These are phyloP conservation scores for Melampsora americana DNA, from an alignment of 1,284 basidiomycete genomes.

Conservation along the genomic window DNA sequence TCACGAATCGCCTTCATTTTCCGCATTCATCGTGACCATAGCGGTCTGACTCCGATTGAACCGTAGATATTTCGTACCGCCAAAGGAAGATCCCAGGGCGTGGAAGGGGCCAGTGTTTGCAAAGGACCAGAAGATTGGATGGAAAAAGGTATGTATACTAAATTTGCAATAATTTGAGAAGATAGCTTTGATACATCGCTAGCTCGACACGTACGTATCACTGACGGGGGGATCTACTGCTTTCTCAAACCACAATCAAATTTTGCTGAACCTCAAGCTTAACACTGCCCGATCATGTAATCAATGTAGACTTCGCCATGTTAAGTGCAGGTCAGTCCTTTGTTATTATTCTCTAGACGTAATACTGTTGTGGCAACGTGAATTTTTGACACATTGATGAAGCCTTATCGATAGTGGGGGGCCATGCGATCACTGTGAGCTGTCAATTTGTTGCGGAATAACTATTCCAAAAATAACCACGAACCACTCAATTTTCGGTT, in stretches of 20 bases:
- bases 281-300: slow-evolving; percentile 34
- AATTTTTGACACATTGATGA: neutral
- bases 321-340: slow-evolving; percentile 27
- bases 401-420: slow-evolving; percentile 30
- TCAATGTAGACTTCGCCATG: slow-evolving; percentile 28
- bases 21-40: too few relatives aligned
- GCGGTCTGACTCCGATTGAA: too few relatives aligned
- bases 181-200: too few relatives aligned
- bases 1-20: too few relatives aligned
- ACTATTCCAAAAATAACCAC: too few relatives aligned
- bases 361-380: neutral
- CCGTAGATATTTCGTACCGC: neutral
- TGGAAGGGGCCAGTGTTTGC: neutral
- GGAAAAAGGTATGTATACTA: slow-evolving; percentile 5
- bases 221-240: too few relatives aligned
- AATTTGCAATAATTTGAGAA: neutral
- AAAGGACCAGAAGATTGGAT: neutral
- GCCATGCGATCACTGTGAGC: slow-evolving; percentile 32
- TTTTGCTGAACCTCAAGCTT: neutral
- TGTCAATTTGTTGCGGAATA: neutral
- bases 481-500: neutral
- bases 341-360: slow-evolving; percentile 7
- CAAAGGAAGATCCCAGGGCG: neutral
- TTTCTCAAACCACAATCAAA: neutral
- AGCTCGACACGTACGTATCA: too few relatives aligned